phyloP scores from a whole-genome alignment of 805 yeast genomes.

The Saccharomyces paradoxus region DNA sequence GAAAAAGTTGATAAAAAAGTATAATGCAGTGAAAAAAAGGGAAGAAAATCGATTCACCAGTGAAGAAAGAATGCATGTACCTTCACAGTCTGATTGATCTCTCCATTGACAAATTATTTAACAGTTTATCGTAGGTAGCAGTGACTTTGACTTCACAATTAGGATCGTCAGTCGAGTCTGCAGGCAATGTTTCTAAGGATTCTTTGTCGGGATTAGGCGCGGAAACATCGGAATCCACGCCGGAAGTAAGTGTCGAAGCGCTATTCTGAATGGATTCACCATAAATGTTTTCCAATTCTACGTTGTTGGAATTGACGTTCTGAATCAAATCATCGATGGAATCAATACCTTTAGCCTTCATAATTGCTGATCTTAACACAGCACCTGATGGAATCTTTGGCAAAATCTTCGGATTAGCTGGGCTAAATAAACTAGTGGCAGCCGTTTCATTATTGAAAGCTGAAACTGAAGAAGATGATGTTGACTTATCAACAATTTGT shows the following conservation, averaged over 20 bases:
- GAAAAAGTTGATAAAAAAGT: neutral
- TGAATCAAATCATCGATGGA: constrained; percentile 59
- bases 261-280: constrained; percentile 19
- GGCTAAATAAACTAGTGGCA: neutral
- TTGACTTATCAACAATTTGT: neutral
- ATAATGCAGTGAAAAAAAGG: neutral
- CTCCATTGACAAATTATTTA: constrained; percentile 50
- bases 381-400: constrained; percentile 40
- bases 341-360: constrained; percentile 68
- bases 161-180: neutral
- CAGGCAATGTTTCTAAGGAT: neutral
- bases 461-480: neutral
- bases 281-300: constrained; percentile 45
- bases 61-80: neutral
- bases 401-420: constrained; percentile 11
- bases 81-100: constrained; percentile 1
- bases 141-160: constrained; percentile 12
- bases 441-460: neutral
- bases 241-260: constrained; percentile 5
- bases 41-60: neutral
- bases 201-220: neutral
- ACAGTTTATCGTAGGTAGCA: constrained; percentile 61
- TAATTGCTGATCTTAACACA: constrained; percentile 44
- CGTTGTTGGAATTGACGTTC: constrained; percentile 50
- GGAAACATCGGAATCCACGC: neutral